phyloP scores from a whole-genome alignment of 2,329 filamentous ascomycete species.

The Nemania sp. region DNA sequence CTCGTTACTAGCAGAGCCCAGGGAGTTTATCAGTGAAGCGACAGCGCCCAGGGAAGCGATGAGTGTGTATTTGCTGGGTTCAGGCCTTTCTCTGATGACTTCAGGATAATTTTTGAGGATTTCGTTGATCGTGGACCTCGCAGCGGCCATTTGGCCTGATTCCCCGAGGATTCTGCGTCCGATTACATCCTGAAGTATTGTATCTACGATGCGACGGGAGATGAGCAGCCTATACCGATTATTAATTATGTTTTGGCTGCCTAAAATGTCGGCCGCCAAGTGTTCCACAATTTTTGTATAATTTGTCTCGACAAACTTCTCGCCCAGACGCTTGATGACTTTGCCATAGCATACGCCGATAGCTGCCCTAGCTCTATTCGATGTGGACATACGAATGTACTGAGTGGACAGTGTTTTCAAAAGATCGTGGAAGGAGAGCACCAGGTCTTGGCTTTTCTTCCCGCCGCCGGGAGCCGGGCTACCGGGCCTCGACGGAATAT shows the following conservation, averaged over 20 bases:
- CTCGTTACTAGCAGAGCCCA: slow-evolving; percentile 80
- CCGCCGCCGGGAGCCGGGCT: slow-evolving; percentile 70
- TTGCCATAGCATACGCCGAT: slow-evolving; percentile 87
- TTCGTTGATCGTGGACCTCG: slow-evolving; percentile 81
- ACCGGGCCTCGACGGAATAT: slow-evolving; percentile 64
- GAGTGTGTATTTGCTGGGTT: slow-evolving; percentile 86
- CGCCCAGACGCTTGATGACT: slow-evolving; percentile 76
- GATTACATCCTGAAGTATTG: slow-evolving; percentile 81
- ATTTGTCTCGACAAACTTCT: slow-evolving; percentile 79
- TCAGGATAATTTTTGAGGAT: slow-evolving; percentile 95
- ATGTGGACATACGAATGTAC: slow-evolving; percentile 77
- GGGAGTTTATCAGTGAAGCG: slow-evolving; percentile 73
- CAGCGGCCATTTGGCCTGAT: slow-evolving; percentile 82
- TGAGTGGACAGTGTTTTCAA: slow-evolving; percentile 78
- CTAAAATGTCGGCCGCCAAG: slow-evolving; percentile 78
- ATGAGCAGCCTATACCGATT: slow-evolving; percentile 88
- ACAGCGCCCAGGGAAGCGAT: slow-evolving; percentile 79
- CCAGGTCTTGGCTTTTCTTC: slow-evolving; percentile 72
- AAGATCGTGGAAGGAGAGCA: slow-evolving; percentile 76
- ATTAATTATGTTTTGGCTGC: slow-evolving; percentile 73
- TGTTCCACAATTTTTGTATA: slow-evolving; percentile 83
- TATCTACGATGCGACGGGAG: slow-evolving; percentile 81
- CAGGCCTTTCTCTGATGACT: slow-evolving; percentile 80
- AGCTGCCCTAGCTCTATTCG: slow-evolving; percentile 79
- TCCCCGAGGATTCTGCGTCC: slow-evolving; percentile 84